Conservation (phyloP, 805 yeast genomes). For the Hanseniaspora vineae region DNA sequence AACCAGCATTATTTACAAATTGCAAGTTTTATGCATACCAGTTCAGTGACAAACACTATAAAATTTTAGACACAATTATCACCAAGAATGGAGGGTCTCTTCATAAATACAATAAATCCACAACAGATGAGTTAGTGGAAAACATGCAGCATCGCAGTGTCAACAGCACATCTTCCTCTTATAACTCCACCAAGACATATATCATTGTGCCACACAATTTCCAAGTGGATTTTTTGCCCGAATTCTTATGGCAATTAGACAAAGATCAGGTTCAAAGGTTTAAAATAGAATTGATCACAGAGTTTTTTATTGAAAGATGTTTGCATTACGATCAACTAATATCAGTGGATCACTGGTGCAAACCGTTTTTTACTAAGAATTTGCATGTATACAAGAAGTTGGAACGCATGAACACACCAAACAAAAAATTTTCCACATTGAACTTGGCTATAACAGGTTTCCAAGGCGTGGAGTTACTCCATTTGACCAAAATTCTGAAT, state of each 20-base stretch:
- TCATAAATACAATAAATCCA: background rate
- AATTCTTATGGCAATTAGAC: background rate
- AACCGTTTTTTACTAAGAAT: slow-evolving; percentile 26
- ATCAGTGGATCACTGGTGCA: slow-evolving; percentile 50
- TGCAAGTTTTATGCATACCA: slow-evolving; percentile 9
- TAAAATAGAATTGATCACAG: slow-evolving; percentile 34
- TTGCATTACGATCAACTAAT: slow-evolving; percentile 39
- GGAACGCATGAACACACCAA: slow-evolving; percentile 10
- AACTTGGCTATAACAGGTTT: slow-evolving; percentile 55
- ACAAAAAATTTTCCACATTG: slow-evolving; percentile 17
- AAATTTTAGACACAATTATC: slow-evolving; percentile 15
- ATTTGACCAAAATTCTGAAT: slow-evolving; percentile 47
- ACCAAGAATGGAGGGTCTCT: slow-evolving; percentile 14
- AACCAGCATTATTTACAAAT: slow-evolving; percentile 8
- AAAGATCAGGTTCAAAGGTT: background rate
- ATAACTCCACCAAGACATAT: slow-evolving; percentile 14
- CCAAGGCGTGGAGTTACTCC: slow-evolving; percentile 62
- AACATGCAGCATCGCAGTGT: slow-evolving; percentile 2
- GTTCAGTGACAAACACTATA: slow-evolving; percentile 11
- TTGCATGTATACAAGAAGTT: slow-evolving; percentile 12
- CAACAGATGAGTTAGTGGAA: slow-evolving; percentile 1
- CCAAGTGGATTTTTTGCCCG: slow-evolving; percentile 3
- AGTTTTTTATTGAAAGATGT: slow-evolving; percentile 70
- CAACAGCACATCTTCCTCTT: background rate
- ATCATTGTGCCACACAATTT: slow-evolving; percentile 2